A percentile compares a stretch with the other conserved stretches of the same genome.
These are phyloP conservation scores for Mortierella sp. DNA, from an alignment of 371 early-diverging fungal species.

Conservation along the genomic window DNA sequence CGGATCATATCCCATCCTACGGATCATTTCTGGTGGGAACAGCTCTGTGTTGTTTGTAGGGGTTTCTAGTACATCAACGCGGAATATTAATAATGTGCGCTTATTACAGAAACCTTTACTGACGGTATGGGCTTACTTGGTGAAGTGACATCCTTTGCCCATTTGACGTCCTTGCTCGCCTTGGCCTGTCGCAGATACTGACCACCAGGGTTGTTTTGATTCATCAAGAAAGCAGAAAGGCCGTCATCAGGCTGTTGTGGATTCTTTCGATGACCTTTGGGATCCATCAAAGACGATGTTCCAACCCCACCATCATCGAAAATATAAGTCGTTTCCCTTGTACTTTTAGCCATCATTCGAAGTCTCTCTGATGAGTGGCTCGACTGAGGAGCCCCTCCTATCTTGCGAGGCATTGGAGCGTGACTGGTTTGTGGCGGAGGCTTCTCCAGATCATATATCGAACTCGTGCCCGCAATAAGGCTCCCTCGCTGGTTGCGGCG, in stretches of 20 bases:
- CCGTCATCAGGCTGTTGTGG: slow-evolving; percentile 7
- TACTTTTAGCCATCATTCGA: slow-evolving; percentile 1
- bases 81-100: not conserved
- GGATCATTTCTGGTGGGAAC: slow-evolving; percentile 52
- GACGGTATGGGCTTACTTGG: slow-evolving; percentile 31
- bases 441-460: slow-evolving; percentile 42
- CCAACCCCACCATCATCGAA: slow-evolving; percentile 46
- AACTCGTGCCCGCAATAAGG: slow-evolving; percentile 47
- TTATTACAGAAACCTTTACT: not conserved
- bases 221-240: slow-evolving; percentile 46
- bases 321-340: slow-evolving; percentile 37
- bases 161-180: slow-evolving; percentile 41
- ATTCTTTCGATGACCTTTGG: slow-evolving; percentile 10
- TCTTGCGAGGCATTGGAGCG: slow-evolving; percentile 1
- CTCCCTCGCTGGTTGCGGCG: slow-evolving; percentile 45
- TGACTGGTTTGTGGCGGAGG: slow-evolving; percentile 4
- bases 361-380: not conserved
- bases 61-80: slow-evolving; percentile 28
- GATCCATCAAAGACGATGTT: slow-evolving; percentile 27
- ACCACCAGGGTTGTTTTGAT: slow-evolving; percentile 51
- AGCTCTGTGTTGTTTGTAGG: slow-evolving; percentile 33
- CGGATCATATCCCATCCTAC: slow-evolving; percentile 56
- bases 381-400: slow-evolving; percentile 3
- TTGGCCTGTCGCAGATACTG: slow-evolving; percentile 50
- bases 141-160: slow-evolving; percentile 52